A percentile compares a stretch with the other conserved stretches of the same genome.
These are phyloP conservation scores for Kluyveromyces siamensis DNA, from an alignment of 805 yeast species.

Conservation along the genomic window DNA sequence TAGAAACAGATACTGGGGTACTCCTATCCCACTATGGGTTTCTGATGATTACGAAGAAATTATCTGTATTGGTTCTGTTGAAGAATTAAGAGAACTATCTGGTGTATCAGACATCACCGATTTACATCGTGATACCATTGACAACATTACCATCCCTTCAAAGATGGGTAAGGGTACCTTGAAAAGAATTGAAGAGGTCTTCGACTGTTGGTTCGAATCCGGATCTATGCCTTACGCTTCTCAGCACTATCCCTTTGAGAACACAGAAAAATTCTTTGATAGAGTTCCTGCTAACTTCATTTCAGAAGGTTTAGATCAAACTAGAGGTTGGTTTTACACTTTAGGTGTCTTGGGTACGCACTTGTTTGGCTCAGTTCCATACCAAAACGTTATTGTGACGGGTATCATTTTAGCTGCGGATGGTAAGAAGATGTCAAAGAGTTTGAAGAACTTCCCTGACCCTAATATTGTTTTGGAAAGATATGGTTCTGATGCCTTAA, in stretches of 20 bases:
- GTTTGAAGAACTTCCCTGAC: constrained; percentile 96
- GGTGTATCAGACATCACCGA: constrained; percentile 80
- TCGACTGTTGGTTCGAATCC: constrained; percentile 99
- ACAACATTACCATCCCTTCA: constrained; percentile 88
- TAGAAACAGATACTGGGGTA: constrained; percentile 99
- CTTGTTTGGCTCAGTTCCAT: constrained; percentile 85
- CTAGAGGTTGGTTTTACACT: constrained; percentile 99
- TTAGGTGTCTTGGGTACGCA: constrained; percentile 93
- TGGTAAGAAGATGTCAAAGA: constrained; percentile 98
- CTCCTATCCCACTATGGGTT: constrained; percentile 97
- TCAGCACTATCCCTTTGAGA: constrained; percentile 93
- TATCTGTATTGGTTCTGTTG: constrained; percentile 87
- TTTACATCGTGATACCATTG: constrained; percentile 89
- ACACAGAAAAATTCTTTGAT: constrained; percentile 54
- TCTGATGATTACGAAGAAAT: constrained; percentile 88
- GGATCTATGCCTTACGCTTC: constrained; percentile 99
- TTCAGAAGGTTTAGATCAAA: constrained; percentile 98
- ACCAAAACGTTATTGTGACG: constrained; percentile 86
- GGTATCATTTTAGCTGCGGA: constrained; percentile 97
- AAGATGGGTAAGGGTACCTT: constrained; percentile 78
- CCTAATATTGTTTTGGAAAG: constrained; percentile 72
- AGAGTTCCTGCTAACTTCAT: constrained; percentile 96
- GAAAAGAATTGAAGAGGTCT: constrained; percentile 92
- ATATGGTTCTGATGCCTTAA: constrained; percentile 96
- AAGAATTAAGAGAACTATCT: constrained; percentile 74